Evolutionary conservation across 768 basidiomycete genomes (phyloP).

Genomic region (Mycena olivaceomarginata): DNA sequence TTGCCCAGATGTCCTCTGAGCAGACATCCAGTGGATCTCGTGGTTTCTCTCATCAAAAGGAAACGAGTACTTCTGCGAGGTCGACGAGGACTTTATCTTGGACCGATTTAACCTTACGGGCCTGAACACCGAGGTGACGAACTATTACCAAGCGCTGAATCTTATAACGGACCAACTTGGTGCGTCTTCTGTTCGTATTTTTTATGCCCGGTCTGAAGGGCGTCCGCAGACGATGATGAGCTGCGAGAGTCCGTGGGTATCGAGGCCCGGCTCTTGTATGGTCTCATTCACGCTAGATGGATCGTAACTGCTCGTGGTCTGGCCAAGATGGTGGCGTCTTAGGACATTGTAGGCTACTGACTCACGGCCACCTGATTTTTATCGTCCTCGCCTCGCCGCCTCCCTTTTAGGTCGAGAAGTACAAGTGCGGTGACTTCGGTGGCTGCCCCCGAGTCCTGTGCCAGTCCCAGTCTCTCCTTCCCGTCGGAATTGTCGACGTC

Average conservation of each 20-base stretch:
- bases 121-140: conserved; percentile 95
- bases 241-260: conserved; percentile 93
- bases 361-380: no score
- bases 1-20: no score
- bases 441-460: conserved; percentile 98
- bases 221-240: conserved; percentile 88
- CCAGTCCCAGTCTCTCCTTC: no score
- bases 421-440: conserved; percentile 98
- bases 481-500: conserved; percentile 97
- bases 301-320: conserved; percentile 96
- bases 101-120: conserved; percentile 99
- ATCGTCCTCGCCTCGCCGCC: background rate
- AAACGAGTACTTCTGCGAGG: conserved; percentile 99
- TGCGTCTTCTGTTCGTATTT: conserved; percentile 68
- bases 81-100: conserved; percentile 97
- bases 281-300: conserved; percentile 97
- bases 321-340: conserved; percentile 89
- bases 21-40: conserved; percentile 90
- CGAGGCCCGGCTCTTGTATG: conserved; percentile 95
- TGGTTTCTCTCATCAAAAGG: conserved; percentile 99
- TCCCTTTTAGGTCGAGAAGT: conserved; percentile 88
- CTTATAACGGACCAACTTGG: conserved; percentile 97
- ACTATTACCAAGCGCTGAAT: conserved; percentile 95
- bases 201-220: no score
- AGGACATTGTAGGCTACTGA: no score